phyloP scores from a whole-genome alignment of 495 filamentous ascomycete species.

The Daldinia caldariorum region DNA sequence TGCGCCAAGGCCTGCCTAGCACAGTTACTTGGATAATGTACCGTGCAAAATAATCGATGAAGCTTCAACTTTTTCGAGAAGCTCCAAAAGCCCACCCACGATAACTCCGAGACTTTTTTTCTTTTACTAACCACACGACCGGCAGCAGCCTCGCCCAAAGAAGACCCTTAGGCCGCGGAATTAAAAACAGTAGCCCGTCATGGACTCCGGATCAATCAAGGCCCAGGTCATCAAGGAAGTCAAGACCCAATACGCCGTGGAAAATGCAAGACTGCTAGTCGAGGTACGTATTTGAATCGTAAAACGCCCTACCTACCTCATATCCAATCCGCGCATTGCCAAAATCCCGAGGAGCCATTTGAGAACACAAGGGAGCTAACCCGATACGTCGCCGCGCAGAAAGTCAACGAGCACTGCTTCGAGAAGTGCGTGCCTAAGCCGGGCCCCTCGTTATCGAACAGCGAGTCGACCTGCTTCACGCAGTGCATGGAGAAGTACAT shows the following conservation, averaged over 20 bases:
- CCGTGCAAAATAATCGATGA: slow-evolving; percentile 24
- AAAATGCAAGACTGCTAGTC: slow-evolving; percentile 79
- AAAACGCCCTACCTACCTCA: background rate
- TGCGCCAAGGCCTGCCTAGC: slow-evolving; percentile 7
- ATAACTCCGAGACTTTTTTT: background rate
- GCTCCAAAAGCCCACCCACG: background rate
- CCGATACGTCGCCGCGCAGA: slow-evolving; percentile 61
- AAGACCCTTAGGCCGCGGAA: background rate
- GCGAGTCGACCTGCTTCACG: slow-evolving; percentile 79
- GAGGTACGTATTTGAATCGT: slow-evolving; percentile 61
- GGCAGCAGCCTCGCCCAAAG: background rate
- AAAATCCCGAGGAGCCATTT: background rate
- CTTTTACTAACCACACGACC: background rate
- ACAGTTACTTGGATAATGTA: background rate
- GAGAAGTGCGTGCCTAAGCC: slow-evolving; percentile 90
- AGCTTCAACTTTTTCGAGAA: slow-evolving; percentile 38
- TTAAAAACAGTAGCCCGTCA: slow-evolving; percentile 33
- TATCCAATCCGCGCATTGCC: background rate
- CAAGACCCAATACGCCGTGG: slow-evolving; percentile 75
- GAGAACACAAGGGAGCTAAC: slow-evolving; percentile 10
- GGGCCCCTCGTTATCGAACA: slow-evolving; percentile 75
- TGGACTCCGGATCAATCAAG: slow-evolving; percentile 61
- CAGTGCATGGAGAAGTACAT: slow-evolving; percentile 99
- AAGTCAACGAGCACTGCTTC: slow-evolving; percentile 98
- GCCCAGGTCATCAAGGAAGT: slow-evolving; percentile 76